Percentiles rank a stretch among this genome's conserved stretches.
Evolutionary conservation across 2,329 filamentous ascomycete species (phyloP).

Genomic region (Ceratocystis papillata): DNA sequence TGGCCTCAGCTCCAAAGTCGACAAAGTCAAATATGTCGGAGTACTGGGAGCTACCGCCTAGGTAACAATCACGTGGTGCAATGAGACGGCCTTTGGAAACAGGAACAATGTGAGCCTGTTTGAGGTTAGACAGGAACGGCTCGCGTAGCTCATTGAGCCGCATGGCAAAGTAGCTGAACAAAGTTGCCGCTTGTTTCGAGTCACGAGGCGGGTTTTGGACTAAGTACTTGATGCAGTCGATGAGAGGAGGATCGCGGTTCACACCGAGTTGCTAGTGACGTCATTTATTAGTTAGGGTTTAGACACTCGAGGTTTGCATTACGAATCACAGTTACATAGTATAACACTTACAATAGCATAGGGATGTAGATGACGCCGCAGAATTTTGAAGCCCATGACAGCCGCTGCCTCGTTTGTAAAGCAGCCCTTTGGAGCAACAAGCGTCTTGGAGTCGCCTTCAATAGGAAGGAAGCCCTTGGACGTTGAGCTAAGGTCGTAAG

Average conservation of each 20-base stretch:
- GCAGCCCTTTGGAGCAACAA: conserved; percentile 65
- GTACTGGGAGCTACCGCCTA: conserved; percentile 61
- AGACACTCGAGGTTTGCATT: neutral
- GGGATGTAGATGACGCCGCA: conserved; percentile 62
- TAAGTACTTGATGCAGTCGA: conserved; percentile 62
- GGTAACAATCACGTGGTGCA: conserved; percentile 40
- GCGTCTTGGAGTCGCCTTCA: conserved; percentile 50
- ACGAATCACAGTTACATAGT: neutral
- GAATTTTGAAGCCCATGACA: conserved; percentile 68
- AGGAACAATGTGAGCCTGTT: conserved; percentile 61
- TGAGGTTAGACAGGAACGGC: conserved; percentile 48
- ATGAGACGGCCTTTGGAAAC: conserved; percentile 33
- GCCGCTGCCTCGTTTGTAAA: conserved; percentile 70
- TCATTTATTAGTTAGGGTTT: conserved; percentile 13
- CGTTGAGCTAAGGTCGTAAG: conserved; percentile 47
- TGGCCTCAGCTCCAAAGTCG: conserved; percentile 79
- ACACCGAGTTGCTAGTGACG: conserved; percentile 64
- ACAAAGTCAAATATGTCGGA: conserved; percentile 94
- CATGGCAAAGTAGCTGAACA: conserved; percentile 77
- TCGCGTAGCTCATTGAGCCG: conserved; percentile 63
- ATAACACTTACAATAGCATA: conserved; percentile 49
- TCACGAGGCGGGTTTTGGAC: conserved; percentile 60
- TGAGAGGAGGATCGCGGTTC: conserved; percentile 65
- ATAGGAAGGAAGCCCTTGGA: conserved; percentile 59
- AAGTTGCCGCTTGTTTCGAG: conserved; percentile 51